Evolutionary conservation across 2,329 filamentous ascomycete species (phyloP).

Genomic region (Alternaria solani): DNA sequence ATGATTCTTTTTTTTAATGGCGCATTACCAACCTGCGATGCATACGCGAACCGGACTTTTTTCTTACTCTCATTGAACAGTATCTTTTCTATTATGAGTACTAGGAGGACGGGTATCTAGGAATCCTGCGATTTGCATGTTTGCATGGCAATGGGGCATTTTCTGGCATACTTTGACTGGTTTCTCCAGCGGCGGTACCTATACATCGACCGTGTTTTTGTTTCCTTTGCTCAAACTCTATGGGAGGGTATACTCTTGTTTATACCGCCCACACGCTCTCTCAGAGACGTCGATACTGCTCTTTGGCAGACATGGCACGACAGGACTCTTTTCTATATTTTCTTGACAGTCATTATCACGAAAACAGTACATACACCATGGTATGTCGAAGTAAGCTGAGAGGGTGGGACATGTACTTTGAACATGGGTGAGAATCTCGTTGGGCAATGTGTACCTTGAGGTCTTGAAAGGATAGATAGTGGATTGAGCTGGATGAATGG

Average conservation of each 20-base stretch:
- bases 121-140: constrained; percentile 23
- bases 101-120: constrained; percentile 42
- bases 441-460: constrained; percentile 16
- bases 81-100: constrained; percentile 32
- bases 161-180: constrained; percentile 44
- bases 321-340: constrained; percentile 13
- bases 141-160: constrained; percentile 19
- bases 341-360: constrained; percentile 23
- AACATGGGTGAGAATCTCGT: constrained; percentile 18
- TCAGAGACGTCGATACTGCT: constrained; percentile 9
- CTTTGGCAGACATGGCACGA: constrained; percentile 13
- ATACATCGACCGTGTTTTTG: constrained; percentile 23
- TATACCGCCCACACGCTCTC: constrained; percentile 14
- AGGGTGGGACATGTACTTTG: constrained; percentile 11
- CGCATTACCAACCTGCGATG: constrained; percentile 42
- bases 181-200: constrained; percentile 22
- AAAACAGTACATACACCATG: constrained; percentile 10
- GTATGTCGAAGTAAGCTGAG: constrained; percentile 8
- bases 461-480: constrained; percentile 22
- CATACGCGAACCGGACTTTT: constrained; percentile 43
- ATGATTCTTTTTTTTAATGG: constrained; percentile 46
- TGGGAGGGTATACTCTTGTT: constrained; percentile 15
- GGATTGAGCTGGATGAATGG: constrained; percentile 21
- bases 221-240: constrained; percentile 25
- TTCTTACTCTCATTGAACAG: constrained; percentile 40